Evolutionary conservation across 257 asterid genomes (phyloP), one percentile per base, ranked within the genome.

Genomic region (Solanum peruvianum): DNA sequence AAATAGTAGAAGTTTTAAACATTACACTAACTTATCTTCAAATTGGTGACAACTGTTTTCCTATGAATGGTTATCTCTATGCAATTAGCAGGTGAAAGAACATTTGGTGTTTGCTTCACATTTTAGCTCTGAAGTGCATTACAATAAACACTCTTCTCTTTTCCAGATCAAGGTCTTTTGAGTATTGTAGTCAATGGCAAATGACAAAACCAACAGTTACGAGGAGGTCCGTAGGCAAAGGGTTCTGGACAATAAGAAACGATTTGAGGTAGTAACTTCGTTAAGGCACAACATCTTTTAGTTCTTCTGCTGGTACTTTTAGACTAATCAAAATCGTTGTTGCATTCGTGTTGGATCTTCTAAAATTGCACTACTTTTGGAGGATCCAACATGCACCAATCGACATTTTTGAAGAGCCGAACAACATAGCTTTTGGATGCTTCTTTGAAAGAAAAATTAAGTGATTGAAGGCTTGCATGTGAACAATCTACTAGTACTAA

Each of bases 141-240:
- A 49, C 49, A 20, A 41, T 64, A 49, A 42, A 52, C 47, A 44
- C 35, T 2, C 49, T 87, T 3, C 66, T 0, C 23, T 52, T 85
- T 64, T 88, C 89, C 86, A 20, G 64, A 64, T 84, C 37, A 69
- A 71, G 60, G n/a, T 49, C 29, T 76, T 76, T 77, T 60, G 75
- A 66, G 67, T 49, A 72, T 37, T 72, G 86, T 45, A 87, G 56
- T 52, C 87, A 64, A 94, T 94, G 98, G 96, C 82, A 86, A 90
- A 73, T 64, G 93, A 88, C 75, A 73, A 81, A 58, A 86, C 90
- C 87, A 92, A 83, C 67, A 89, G 88, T 85, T 96, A 96, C 44
- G 99, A 96, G 89, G 95, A 93, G 67, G 91, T 88, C 86, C 96
- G 99, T 11, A 92, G 91, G 90, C 96, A 92, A 91, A 93, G 96